These are phyloP conservation scores for Elsinoe batatas DNA, from an alignment of 2,329 filamentous ascomycete genomes.

Conservation along the genomic window DNA sequence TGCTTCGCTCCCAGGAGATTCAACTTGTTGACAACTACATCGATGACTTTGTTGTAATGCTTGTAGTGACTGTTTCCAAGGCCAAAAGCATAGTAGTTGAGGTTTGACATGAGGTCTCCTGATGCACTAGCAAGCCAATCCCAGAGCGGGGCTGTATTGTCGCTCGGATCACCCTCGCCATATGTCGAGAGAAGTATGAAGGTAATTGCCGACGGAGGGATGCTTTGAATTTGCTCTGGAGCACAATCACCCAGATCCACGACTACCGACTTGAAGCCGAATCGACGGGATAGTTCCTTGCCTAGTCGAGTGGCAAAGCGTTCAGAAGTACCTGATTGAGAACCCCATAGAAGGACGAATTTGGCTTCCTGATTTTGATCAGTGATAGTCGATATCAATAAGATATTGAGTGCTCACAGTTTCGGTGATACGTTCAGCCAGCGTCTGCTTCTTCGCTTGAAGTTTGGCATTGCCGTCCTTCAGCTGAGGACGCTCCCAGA, in stretches of 20 bases:
- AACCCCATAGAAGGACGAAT: conserved; percentile 40
- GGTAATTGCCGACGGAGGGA: conserved; percentile 18
- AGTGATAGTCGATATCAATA: no score
- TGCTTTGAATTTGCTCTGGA: conserved; percentile 14
- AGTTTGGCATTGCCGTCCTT: neutral
- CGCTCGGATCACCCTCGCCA: conserved; percentile 27
- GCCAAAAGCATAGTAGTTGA: conserved; percentile 55
- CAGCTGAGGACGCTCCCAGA: neutral
- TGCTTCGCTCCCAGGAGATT: conserved; percentile 26
- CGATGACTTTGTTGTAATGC: conserved; percentile 36
- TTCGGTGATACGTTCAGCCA: neutral
- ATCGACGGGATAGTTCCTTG: conserved; percentile 32
- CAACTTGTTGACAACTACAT: conserved; percentile 27
- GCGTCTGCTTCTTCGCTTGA: neutral
- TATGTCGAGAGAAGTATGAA: conserved; percentile 24
- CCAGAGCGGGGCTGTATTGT: conserved; percentile 42
- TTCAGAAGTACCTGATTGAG: conserved; percentile 40
- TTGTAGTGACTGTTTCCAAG: conserved; percentile 99
- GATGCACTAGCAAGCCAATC: neutral
- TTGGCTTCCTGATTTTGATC: conserved; percentile 15
- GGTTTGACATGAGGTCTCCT: conserved; percentile 16
- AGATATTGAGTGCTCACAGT: neutral
- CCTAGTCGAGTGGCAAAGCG: conserved; percentile 33
- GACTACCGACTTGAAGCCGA: conserved; percentile 32
- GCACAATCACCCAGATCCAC: conserved; percentile 43